These are phyloP conservation scores for Pulveroboletus ravenelii DNA, from an alignment of 768 basidiomycete genomes.

Conservation along the genomic window DNA sequence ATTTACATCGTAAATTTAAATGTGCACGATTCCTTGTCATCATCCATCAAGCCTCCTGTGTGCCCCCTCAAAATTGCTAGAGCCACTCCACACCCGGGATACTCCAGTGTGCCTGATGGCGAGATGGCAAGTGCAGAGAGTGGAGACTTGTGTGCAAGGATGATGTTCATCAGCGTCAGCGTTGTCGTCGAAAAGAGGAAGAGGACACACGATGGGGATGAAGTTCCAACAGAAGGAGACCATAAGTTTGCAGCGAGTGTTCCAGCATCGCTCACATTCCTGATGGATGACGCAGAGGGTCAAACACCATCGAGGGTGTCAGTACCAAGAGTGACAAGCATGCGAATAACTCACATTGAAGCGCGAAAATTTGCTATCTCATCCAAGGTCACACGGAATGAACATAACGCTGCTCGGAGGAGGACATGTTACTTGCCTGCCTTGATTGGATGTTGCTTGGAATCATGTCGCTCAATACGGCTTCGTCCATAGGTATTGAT, in stretches of 20 bases:
- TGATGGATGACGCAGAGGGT: conserved; percentile 58
- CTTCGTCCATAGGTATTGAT: conserved; percentile 49
- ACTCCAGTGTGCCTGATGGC: conserved; percentile 78
- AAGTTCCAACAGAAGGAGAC: conserved; percentile 69
- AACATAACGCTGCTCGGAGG: conserved; percentile 3
- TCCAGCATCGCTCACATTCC: conserved; percentile 72
- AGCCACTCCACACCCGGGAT: conserved; percentile 89
- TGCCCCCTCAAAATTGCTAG: conserved; percentile 92
- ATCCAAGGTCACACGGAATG: conserved; percentile 24
- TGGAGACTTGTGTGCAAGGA: conserved; percentile 94
- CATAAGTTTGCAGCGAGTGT: conserved; percentile 66
- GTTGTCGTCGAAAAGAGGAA: conserved; percentile 92
- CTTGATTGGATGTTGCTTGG: conserved; percentile 90
- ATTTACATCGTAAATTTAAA: too few relatives aligned
- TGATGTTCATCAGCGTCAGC: conserved; percentile 88
- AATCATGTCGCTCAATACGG: conserved; percentile 85
- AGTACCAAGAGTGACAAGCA: not conserved
- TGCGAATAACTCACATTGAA: conserved; percentile 56
- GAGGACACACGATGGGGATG: conserved; percentile 57
- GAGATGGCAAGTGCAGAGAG: conserved; percentile 87
- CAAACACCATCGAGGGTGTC: conserved; percentile 47
- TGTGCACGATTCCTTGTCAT: too few relatives aligned
- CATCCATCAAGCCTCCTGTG: conserved; percentile 77
- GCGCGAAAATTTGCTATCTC: conserved; percentile 53
- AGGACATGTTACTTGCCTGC: conserved; percentile 47